These are phyloP conservation scores for Monilinia vaccinii-corymbosi DNA, from an alignment of 2,329 filamentous ascomycete species.

Conservation along the genomic window DNA sequence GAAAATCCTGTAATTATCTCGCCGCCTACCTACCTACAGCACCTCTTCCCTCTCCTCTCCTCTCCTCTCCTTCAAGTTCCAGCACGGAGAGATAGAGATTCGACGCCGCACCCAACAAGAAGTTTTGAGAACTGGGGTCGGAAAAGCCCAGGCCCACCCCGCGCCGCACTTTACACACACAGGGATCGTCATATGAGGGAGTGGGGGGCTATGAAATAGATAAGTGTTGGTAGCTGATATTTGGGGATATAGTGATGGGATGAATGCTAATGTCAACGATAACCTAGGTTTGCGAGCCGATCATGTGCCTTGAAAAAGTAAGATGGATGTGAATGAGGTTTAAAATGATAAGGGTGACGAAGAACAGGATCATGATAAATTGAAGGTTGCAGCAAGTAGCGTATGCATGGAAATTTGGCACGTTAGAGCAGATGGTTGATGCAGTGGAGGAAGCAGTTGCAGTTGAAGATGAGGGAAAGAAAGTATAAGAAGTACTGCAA, in stretches of 20 bases:
- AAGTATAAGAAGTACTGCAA: neutral
- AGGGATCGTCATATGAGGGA: too few relatives aligned
- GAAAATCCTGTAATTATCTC: too few relatives aligned
- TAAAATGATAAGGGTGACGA: constrained; percentile 47
- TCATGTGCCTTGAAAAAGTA: constrained; percentile 45
- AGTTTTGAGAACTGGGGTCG: too few relatives aligned
- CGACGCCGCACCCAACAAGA: too few relatives aligned
- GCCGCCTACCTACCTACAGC: too few relatives aligned
- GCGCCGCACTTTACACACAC: too few relatives aligned
- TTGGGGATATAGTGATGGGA: neutral
- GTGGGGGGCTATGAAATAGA: neutral
- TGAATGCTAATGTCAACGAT: neutral
- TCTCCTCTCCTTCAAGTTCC: too few relatives aligned
- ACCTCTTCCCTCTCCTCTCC: too few relatives aligned
- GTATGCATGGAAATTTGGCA: constrained; percentile 49
- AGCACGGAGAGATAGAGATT: too few relatives aligned
- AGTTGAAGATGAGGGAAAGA: neutral
- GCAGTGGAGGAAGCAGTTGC: constrained; percentile 14
- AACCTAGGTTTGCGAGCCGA: constrained; percentile 46
- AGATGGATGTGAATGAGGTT: constrained; percentile 44
- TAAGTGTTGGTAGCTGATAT: neutral
- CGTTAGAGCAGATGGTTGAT: constrained; percentile 30
- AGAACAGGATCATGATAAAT: constrained; percentile 32
- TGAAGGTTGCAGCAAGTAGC: constrained; percentile 30
- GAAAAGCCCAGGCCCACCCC: too few relatives aligned